Evolutionary conservation across 2,329 filamentous ascomycete genomes (phyloP), one percentile per base, ranked within the genome.

Genomic region (Xylariaceae sp.): DNA sequence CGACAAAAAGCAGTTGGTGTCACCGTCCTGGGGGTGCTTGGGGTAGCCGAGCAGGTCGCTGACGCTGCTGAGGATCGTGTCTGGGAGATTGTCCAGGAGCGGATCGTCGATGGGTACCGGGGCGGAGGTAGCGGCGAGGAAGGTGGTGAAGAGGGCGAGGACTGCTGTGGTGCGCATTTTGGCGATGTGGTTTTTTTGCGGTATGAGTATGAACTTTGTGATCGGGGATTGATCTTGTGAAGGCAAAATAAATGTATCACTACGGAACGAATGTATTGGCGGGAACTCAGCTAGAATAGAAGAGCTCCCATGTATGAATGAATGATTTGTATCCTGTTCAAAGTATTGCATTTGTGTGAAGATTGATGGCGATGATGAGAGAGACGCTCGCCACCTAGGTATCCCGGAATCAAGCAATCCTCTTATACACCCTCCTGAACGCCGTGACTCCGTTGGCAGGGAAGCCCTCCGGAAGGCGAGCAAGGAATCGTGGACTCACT

Each of bases 141-240:
- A 34, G 35, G 49, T 35, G 18, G 37, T 30, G 22, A 52, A 37
- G 17, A 45, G 26, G 32, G 43, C 19, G 39, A 54, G 35, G 19
- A 51, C 26, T 34, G 50, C 42, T 41, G 47, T 47, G 26, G 43
- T 37, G 43, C 39, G 55, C 55, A 57, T 56, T 41, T 43, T 54
- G 24, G 8, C 38, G 9, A 30, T 44, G 26, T 36, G 35, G 33
- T 18, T 35, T 11, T 35, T 9, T 8, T 34, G 31, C 16, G 31
- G 15, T 9, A 34, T 8, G 31, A 8, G 31, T n/a, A 34, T 9
- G 31, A 8, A 17, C 13, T 19, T 17, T 4, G 33, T 19, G 33
- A n/a, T 29, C 26, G 26, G 26, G 26, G 9, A n/a, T 33, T 15
- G 6, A 18, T 34, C n/a, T 19, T 29, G 18, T 39, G 36, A 19